A percentile compares a stretch with the other conserved stretches of the same genome.
Evolutionary conservation across 441 rosid species (phyloP).

Genomic region (Populus hybrid): DNA sequence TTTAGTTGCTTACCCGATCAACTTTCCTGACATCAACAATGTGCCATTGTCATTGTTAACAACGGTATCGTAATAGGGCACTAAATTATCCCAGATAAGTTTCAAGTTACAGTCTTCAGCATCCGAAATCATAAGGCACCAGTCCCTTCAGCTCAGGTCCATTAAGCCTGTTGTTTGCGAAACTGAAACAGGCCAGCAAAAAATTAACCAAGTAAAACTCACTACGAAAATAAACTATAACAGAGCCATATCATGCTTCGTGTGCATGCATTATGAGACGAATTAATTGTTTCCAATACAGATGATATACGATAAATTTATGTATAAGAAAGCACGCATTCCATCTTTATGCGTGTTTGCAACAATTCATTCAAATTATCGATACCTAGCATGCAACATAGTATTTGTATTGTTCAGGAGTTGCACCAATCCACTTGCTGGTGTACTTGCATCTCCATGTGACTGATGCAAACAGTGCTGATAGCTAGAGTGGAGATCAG

Average conservation of each 20-base stretch:
- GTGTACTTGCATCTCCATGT: not conserved
- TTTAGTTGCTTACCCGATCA: not conserved
- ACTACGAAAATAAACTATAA: not conserved
- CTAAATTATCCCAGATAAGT: not conserved
- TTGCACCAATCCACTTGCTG: not conserved
- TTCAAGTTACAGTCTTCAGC: constrained; percentile 34
- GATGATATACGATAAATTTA: not conserved
- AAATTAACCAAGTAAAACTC: not conserved
- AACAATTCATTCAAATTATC: not conserved
- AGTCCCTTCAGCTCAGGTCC: constrained; percentile 80
- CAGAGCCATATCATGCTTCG: not conserved
- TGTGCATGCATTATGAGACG: not conserved
- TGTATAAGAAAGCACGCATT: not conserved
- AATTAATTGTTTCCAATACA: not conserved
- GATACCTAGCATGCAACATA: not conserved
- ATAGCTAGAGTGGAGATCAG: not conserved
- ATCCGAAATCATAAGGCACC: constrained; percentile 66
- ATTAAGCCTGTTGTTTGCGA: constrained; percentile 51
- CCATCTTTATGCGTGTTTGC: not conserved
- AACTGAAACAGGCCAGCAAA: constrained; percentile 38
- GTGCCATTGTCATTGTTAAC: not conserved
- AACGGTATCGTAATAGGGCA: not conserved
- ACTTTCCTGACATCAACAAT: not conserved
- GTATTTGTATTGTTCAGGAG: not conserved
- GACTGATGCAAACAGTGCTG: not conserved